Evolutionary conservation across 169 alveolate species (phyloP).

Genomic region (Haemoproteus tartakovskyi): DNA sequence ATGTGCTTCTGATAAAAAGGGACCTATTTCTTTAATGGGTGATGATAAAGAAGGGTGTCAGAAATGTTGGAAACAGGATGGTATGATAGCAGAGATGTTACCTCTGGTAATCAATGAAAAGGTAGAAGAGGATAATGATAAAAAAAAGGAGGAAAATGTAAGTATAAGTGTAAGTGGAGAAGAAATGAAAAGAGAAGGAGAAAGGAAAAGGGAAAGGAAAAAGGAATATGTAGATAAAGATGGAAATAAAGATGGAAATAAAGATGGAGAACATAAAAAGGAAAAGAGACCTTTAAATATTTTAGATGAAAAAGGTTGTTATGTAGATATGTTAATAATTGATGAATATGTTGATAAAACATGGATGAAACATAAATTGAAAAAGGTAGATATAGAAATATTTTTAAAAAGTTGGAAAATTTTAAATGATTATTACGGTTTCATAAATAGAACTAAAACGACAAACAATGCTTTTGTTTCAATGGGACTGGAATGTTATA

Average conservation of each 20-base stretch:
- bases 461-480: constrained; percentile 56
- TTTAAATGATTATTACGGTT: constrained; percentile 30
- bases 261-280: background rate
- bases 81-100: background rate
- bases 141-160: background rate
- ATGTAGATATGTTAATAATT: constrained; percentile 13
- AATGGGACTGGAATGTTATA: constrained; percentile 42
- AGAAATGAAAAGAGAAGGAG: background rate
- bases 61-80: background rate
- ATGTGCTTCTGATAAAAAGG: no score
- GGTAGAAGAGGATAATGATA: background rate
- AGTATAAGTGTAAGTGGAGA: background rate
- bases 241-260: background rate
- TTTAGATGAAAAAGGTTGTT: background rate
- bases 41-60: background rate
- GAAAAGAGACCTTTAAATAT: background rate
- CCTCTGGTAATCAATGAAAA: background rate
- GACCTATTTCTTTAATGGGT: no score
- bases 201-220: background rate
- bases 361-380: constrained; percentile 46
- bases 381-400: constrained; percentile 16
- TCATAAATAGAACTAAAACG: constrained; percentile 43
- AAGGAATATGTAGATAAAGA: no score
- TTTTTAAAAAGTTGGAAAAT: constrained; percentile 62
- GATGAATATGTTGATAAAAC: constrained; percentile 49